Evolutionary conservation across 1,139 yeast genomes (phyloP), one percentile per base, ranked within the genome.

Genomic region (Geotrichum cucujoidarum): DNA sequence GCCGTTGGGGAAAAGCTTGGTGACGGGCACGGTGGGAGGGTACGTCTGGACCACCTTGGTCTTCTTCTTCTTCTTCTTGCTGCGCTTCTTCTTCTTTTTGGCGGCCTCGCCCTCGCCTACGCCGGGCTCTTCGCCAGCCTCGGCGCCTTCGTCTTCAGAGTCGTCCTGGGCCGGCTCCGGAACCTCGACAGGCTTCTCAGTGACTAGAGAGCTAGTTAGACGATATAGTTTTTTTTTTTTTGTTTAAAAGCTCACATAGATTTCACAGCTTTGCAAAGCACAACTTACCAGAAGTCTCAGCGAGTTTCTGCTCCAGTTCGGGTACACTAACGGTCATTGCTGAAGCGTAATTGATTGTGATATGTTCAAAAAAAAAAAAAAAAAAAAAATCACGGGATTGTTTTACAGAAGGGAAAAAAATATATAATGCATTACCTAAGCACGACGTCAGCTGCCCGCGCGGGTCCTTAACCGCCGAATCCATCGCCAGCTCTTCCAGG

Each of bases 11-110:
- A 45, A 45, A 29, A 49, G 37, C 17, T 47, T 48, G 13, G 50
- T 37, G 25, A 50, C 18, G 30, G 36, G 46, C 22, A 47, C 39
- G 31, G 51, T 46, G 20, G 50, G 51, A 14, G 53, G 51, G 30
- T 41, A 41, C n/a, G 49, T 48, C 32, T 47, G 53, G 3, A 45
- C 40, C 18, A 36, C 43, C 36, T 47, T 47, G 33, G 45, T 27
- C 50, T 47, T 47, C 47, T 47, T 47, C 44, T 47, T 47, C 38
- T 47, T 47, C 30, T 47, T 47, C 29, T 43, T 47, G 13, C 36
- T 47, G 39, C 43, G 42, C 38, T 43, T 46, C 32, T 45, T 47
- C 40, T 47, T 47, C 40, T 47, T 47, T n/a, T 37, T 29, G 6
- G 24, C 43, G 14, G 30, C 35, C n/a, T 16, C 40, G 11, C 24